Percentiles rank a stretch among this genome's conserved stretches.
phyloP scores from a whole-genome alignment of 2,329 filamentous ascomycete species.

The Aspergillus tamarii region DNA sequence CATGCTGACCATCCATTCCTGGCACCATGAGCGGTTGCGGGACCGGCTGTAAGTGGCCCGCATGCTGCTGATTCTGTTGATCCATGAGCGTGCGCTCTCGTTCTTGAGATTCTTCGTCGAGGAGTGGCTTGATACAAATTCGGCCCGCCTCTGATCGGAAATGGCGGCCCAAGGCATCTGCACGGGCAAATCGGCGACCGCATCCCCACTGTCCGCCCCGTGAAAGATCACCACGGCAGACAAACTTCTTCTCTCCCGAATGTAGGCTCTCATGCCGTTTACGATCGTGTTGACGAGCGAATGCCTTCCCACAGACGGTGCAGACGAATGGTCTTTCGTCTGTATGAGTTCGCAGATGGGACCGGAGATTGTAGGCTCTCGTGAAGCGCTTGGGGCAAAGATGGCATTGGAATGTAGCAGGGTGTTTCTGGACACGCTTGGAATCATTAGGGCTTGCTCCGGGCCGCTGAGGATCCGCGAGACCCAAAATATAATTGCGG shows the following conservation, averaged over 20 bases:
- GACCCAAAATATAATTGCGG: constrained; percentile 80
- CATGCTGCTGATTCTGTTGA: constrained; percentile 67
- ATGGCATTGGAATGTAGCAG: constrained; percentile 92
- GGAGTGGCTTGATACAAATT: constrained; percentile 93
- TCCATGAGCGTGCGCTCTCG: constrained; percentile 75
- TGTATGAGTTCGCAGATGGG: constrained; percentile 92
- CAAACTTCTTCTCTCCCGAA: constrained; percentile 97
- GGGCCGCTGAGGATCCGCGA: constrained; percentile 86
- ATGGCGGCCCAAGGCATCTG: constrained; percentile 90
- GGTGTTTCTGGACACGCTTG: constrained; percentile 95
- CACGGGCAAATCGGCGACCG: constrained; percentile 87
- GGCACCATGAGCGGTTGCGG: constrained; percentile 64
- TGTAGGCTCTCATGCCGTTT: constrained; percentile 97
- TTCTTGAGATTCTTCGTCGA: constrained; percentile 90
- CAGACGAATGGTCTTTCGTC: constrained; percentile 97
- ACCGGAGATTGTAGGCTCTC: constrained; percentile 92
- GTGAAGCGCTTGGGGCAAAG: constrained; percentile 96
- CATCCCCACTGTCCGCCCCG: constrained; percentile 87
- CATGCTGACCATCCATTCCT: constrained; percentile 59
- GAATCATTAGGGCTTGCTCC: constrained; percentile 62
- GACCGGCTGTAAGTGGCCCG: constrained; percentile 56
- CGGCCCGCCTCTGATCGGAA: constrained; percentile 95
- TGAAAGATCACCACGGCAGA: constrained; percentile 90
- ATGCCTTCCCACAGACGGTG: constrained; percentile 94
- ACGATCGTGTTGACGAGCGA: constrained; percentile 94